Base-by-base conservation (phyloP, 495 filamentous ascomycete species). In the Tuber calosporum region DNA sequence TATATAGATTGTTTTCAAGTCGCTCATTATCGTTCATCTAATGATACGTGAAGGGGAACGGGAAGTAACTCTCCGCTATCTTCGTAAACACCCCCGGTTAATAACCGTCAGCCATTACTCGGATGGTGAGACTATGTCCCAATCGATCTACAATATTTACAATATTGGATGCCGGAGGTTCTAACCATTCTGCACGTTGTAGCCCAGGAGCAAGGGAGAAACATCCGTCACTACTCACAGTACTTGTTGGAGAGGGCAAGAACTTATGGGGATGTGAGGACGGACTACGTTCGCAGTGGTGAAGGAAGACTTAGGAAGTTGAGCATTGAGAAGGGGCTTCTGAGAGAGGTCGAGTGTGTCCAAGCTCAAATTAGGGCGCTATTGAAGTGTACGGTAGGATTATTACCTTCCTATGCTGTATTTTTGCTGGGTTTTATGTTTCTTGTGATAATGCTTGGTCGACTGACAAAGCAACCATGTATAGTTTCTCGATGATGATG, bases 21-120 rank as follows among this genome's bases (percentile, higher is more conserved):
- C 90, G 70, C 86, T 99, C 71, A 97, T 99, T 75, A 93, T 96
- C 7, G 88, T 97, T 48, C 95, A 99, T 82, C 85, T 98, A 58
- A 97, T 99, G 94, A 94, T 99, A 75, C 88, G 95, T 74, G 95
- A 99, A 84, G 95, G 95, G 22, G 92, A 94, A 82, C 88, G 88
- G 58, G 92, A 97, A 82, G 91, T 92, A 37, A 96, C 96, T 9
- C 85, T 99, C 71, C 86, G 89, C 69, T 97, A 92, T 80, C 87
- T 99, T 36, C 87, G 94, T 34, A 90, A 92, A 75, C 90, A 94
- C 80, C 90, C 92, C 75, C 90, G 90, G 75, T 89, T 90, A 83
- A 87, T 98, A 71, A 92, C 93, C 3, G 90, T 97, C 75, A 93
- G 92, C 83, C 89, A 89, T 80, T 97, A 96, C 83, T 93, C 94